A percentile compares a stretch with the other conserved stretches of the same genome.
These are phyloP conservation scores for Dothistroma septosporum DNA, from an alignment of 2,329 filamentous ascomycete species.

Conservation along the genomic window DNA sequence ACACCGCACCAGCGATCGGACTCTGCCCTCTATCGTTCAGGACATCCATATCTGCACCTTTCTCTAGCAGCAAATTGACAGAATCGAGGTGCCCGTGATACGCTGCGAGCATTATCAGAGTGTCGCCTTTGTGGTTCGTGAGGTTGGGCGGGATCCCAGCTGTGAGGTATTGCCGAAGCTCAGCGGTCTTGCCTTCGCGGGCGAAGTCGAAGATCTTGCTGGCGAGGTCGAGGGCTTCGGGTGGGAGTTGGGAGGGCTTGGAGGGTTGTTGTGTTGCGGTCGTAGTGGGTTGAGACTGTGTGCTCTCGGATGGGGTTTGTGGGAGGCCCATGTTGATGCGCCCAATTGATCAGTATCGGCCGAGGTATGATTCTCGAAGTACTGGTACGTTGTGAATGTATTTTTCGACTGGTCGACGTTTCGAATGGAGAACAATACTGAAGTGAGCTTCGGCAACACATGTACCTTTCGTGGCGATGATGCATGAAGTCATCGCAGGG, in stretches of 20 bases:
- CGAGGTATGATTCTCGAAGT: neutral
- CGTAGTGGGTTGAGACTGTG: neutral
- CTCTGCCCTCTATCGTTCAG: conserved; percentile 67
- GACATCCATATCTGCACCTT: conserved; percentile 63
- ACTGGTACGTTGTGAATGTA: neutral
- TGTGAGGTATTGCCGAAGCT: conserved; percentile 60
- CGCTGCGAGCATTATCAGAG: conserved; percentile 68
- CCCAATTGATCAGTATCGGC: neutral
- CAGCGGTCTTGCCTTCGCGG: conserved; percentile 53
- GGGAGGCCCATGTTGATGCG: conserved; percentile 16
- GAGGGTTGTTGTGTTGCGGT: conserved; percentile 2
- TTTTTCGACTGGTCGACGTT: neutral
- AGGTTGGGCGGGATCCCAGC: conserved; percentile 65
- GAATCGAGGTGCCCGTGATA: conserved; percentile 64
- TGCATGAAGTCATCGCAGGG: conserved; percentile 4
- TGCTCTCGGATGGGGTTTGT: conserved; percentile 8
- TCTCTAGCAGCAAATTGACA: conserved; percentile 56
- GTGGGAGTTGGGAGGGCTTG: conserved; percentile 44
- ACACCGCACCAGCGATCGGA: conserved; percentile 66
- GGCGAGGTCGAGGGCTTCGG: conserved; percentile 63
- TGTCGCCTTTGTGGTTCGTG: conserved; percentile 70
- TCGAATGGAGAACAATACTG: neutral
- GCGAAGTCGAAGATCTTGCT: conserved; percentile 64
- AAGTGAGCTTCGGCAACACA: neutral
- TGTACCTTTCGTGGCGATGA: neutral